A percentile compares a stretch with the other conserved stretches of the same genome.
Evolutionary conservation across 108 stramenopile genomes (phyloP).

Genomic region (Conticribra guillardii): DNA sequence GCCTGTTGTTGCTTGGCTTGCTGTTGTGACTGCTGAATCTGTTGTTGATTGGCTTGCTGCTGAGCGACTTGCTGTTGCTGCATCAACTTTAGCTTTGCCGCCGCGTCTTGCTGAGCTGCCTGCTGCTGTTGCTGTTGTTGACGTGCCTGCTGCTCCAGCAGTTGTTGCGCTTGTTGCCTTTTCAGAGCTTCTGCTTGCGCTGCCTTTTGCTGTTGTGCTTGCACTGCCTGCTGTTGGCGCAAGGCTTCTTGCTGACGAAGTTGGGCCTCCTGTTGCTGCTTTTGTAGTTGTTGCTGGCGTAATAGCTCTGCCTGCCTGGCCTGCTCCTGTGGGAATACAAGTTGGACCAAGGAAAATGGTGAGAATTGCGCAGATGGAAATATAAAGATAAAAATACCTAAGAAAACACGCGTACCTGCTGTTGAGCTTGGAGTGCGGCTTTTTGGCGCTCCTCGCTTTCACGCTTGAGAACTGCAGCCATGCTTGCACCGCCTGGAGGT

Average conservation of each 20-base stretch:
- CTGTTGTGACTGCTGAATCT: neutral
- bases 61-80: constrained; percentile 35
- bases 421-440: constrained; percentile 61
- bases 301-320: constrained; percentile 66
- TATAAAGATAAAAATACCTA: no score
- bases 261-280: constrained; percentile 77
- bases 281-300: constrained; percentile 65
- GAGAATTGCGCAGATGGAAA: no score
- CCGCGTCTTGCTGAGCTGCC: constrained; percentile 52
- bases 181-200: constrained; percentile 60
- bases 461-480: constrained; percentile 91
- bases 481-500: constrained; percentile 64
- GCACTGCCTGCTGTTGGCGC: constrained; percentile 58
- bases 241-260: constrained; percentile 61
- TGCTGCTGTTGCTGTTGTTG: constrained; percentile 69
- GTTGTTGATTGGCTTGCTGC: no score
- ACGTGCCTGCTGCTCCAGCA: constrained; percentile 55
- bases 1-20: constrained; percentile 26
- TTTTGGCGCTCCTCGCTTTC: constrained; percentile 88
- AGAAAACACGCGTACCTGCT: constrained; percentile 55
- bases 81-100: constrained; percentile 52
- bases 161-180: constrained; percentile 64
- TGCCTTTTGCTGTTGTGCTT: constrained; percentile 48
- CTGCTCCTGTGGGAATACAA: constrained; percentile 58
- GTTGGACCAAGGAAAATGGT: no score